Base-by-base conservation (phyloP, 768 basidiomycete species). In the Tylopilus balloui region DNA sequence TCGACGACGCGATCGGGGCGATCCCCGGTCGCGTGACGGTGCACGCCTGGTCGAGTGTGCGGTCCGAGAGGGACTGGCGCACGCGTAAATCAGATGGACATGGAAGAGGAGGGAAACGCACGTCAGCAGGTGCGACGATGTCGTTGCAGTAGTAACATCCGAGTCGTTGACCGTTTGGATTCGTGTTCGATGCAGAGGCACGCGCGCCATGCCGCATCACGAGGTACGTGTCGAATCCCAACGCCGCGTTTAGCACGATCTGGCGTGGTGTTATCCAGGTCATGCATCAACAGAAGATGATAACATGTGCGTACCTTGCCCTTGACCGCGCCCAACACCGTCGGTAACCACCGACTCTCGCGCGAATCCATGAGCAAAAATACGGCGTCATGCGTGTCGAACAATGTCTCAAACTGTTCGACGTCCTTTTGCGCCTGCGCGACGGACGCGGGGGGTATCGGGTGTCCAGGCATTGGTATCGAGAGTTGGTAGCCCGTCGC, bases 121-220 rank as follows among this genome's bases (percentile, higher is more conserved):
- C 94, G 66, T 99, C 94, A 15, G 88, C 81, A 8, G 96, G 94
- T 0, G 95, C 96, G 32, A 97, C 93, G 48, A 97, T 89, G 56
- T 99, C 96, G 59, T 97, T 97, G 69, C 96, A 99, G 64, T 92
- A 99, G 65, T 99, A 98, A 62, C 96, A 99, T 4, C 96, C 95
- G 27, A 99, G 71, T 12, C 77, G 66, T 12, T 53, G 56, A 3
- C 70, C 69, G 24, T 71, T 52, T 13, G 47, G 40, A 8, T 39
- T 53, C 12, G 47, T 8, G 14, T 34, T 43, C 3, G 57, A 56
- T 13, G 61, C 62, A 10, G 49, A 44, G 6, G 71, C 72, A 7
- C 86, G 79, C 4, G 84, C 76, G 3, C 94, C 96, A 60, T 97
- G 95, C 1, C 95, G 81, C 94, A 97, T 97, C 14, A 98, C 95